Evolutionary conservation across 2,329 filamentous ascomycete genomes (phyloP).

Genomic region (Sphaerulina populicola): DNA sequence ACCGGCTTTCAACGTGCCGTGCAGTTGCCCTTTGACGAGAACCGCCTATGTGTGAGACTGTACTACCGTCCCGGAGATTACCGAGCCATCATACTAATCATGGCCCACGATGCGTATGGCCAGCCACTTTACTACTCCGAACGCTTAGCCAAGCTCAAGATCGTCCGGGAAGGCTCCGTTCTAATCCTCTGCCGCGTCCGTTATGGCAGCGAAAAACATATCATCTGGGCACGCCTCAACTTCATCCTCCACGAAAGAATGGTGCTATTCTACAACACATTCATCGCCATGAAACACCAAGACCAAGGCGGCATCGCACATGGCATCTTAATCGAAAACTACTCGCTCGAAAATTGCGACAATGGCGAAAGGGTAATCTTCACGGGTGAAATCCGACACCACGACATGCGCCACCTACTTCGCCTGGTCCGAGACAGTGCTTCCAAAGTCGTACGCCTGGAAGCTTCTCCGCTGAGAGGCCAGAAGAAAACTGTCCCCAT

Average conservation of each 20-base stretch:
- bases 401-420: constrained; percentile 46
- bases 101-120: constrained; percentile 36
- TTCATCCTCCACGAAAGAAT: constrained; percentile 51
- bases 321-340: constrained; percentile 38
- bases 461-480: constrained; percentile 49
- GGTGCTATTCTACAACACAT: constrained; percentile 50
- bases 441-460: constrained; percentile 47
- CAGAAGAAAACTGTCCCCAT: constrained; percentile 49
- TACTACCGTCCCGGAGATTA: constrained; percentile 46
- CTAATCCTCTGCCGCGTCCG: constrained; percentile 32
- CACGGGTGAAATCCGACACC: constrained; percentile 47
- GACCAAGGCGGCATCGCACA: constrained; percentile 37
- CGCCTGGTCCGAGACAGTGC: constrained; percentile 47
- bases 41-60: constrained; percentile 32
- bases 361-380: constrained; percentile 42
- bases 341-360: constrained; percentile 36
- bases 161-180: constrained; percentile 36
- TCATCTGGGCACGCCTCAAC: constrained; percentile 47
- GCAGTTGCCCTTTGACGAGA: constrained; percentile 41
- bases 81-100: constrained; percentile 48
- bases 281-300: constrained; percentile 51
- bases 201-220: constrained; percentile 18
- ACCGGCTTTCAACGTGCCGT: constrained; percentile 38
- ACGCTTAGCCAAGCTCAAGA: constrained; percentile 43
- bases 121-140: constrained; percentile 43